phyloP scores from a whole-genome alignment of 2,329 filamentous ascomycete species.

The Phaeophleospora eucalypticola region DNA sequence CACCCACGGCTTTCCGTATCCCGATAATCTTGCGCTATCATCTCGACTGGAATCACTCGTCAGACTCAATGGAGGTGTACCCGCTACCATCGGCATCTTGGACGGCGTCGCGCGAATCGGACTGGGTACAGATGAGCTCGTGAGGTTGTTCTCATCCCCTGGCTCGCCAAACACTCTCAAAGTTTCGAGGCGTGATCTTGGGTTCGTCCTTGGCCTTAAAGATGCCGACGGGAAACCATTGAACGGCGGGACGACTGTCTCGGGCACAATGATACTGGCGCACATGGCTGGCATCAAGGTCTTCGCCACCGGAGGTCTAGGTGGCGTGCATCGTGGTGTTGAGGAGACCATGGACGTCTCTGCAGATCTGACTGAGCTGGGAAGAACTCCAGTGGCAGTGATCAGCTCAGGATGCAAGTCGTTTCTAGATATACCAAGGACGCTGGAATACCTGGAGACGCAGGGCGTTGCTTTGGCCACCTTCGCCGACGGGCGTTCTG shows the following conservation, averaged over 20 bases:
- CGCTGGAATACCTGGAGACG: slow-evolving; percentile 74
- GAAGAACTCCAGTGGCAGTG: slow-evolving; percentile 82
- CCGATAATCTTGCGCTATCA: slow-evolving; percentile 71
- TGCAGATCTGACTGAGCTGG: slow-evolving; percentile 89
- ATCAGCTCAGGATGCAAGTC: slow-evolving; percentile 91
- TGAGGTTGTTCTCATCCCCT: slow-evolving; percentile 62
- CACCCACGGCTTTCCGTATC: slow-evolving; percentile 77
- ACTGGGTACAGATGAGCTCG: slow-evolving; percentile 66
- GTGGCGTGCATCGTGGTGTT: slow-evolving; percentile 87
- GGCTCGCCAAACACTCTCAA: slow-evolving; percentile 61
- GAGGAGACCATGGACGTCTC: slow-evolving; percentile 88
- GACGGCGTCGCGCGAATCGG: slow-evolving; percentile 81
- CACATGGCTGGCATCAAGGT: slow-evolving; percentile 82
- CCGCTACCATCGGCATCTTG: slow-evolving; percentile 85
- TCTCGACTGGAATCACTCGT: slow-evolving; percentile 76
- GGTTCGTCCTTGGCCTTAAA: slow-evolving; percentile 72
- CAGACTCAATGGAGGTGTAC: slow-evolving; percentile 73
- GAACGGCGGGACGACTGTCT: slow-evolving; percentile 88
- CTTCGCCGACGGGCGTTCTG: slow-evolving; percentile 75
- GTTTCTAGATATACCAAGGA: slow-evolving; percentile 87
- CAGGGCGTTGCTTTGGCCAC: slow-evolving; percentile 79
- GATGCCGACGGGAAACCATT: slow-evolving; percentile 63
- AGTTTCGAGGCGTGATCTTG: slow-evolving; percentile 80
- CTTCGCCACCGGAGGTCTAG: slow-evolving; percentile 91
- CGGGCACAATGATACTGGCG: slow-evolving; percentile 88